phyloP scores from a whole-genome alignment of 768 basidiomycete species.

The Vararia minispora region DNA sequence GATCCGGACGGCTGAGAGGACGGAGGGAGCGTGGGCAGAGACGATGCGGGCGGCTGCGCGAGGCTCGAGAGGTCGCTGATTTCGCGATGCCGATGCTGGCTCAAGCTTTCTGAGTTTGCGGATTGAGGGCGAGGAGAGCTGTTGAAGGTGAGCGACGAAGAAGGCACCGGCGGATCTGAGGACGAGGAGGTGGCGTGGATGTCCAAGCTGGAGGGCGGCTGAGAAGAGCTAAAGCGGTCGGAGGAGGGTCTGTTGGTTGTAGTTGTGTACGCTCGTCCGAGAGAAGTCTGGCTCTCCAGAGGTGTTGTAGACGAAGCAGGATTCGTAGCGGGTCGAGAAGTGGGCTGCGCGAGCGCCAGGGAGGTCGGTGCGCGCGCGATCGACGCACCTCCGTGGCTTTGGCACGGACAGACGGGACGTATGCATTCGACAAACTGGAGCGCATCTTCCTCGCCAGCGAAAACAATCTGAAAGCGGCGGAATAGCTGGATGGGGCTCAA shows the following conservation, averaged over 20 bases:
- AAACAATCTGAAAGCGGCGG: conserved; percentile 70
- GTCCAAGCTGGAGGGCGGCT: conserved; percentile 2
- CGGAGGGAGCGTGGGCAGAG: conserved; percentile 7
- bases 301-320: conserved; percentile 2
- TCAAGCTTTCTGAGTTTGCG: background rate
- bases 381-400: too few relatives aligned
- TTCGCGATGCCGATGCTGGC: background rate
- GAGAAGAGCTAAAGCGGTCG: conserved; percentile 6
- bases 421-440: conserved; percentile 51
- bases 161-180: background rate
- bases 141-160: too few relatives aligned
- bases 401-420: conserved; percentile 65
- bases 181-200: background rate
- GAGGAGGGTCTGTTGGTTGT: background rate
- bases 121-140: conserved; percentile 1
- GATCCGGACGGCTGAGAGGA: conserved; percentile 5
- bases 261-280: background rate
- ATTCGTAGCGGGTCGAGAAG: conserved; percentile 14
- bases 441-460: conserved; percentile 37
- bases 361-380: too few relatives aligned
- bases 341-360: conserved; percentile 12
- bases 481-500: conserved; percentile 35
- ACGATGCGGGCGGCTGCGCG: background rate
- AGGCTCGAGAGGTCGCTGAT: background rate
- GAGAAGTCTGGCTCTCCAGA: background rate